Percentiles rank a stretch among this genome's conserved stretches.
phyloP scores from a whole-genome alignment of 1,139 yeast species.

The Meyerozyma athensensis region DNA sequence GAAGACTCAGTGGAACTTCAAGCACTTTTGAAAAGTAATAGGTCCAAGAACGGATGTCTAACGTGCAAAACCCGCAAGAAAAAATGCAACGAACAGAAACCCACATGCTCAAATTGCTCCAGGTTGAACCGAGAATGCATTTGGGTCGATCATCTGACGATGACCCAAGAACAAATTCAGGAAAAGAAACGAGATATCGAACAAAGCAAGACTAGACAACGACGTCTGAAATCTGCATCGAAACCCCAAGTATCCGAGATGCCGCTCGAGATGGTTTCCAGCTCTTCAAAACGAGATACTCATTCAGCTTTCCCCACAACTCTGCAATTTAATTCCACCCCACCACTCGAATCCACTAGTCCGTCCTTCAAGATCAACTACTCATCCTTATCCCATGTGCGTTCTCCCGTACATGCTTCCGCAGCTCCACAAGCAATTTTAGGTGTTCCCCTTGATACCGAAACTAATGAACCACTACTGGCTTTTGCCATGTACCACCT shows the following conservation, averaged over 20 bases:
- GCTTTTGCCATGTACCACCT: neutral
- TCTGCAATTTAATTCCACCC: neutral
- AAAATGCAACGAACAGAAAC: conserved; percentile 6
- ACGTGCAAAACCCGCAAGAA: conserved; percentile 7
- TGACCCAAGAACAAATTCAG: conserved; percentile 24
- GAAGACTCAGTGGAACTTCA: neutral
- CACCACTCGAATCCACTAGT: neutral
- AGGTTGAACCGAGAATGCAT: conserved; percentile 17
- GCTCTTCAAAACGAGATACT: no score
- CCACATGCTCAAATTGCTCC: conserved; percentile 8
- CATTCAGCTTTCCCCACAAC: no score
- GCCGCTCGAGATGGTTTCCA: no score
- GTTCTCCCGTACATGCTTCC: neutral
- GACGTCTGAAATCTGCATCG: neutral
- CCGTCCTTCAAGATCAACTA: neutral
- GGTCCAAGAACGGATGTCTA: conserved; percentile 5
- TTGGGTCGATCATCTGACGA: conserved; percentile 29
- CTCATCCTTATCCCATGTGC: neutral
- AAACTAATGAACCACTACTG: neutral
- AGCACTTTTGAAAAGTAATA: conserved; percentile 1
- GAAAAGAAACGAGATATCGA: conserved; percentile 23
- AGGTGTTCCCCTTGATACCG: neutral
- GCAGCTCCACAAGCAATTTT: neutral
- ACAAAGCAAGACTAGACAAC: conserved; percentile 8
- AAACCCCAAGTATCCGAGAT: no score